Base-by-base conservation (phyloP, 1,284 basidiomycete genomes). In the Termitomyces sp. region DNA sequence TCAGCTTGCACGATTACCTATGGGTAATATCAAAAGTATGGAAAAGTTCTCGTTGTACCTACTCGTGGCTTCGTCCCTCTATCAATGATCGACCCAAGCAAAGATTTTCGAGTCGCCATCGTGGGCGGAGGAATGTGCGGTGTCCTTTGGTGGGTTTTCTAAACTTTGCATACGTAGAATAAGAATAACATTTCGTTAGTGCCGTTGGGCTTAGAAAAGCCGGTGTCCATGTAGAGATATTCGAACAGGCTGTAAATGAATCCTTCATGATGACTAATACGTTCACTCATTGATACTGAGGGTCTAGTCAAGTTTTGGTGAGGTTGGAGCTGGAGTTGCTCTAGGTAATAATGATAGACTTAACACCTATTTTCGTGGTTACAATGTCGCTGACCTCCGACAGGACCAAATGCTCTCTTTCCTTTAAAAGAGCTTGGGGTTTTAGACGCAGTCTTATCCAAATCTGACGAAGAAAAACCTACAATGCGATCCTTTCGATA, bases 81-180 rank as follows among this genome's bases (percentile, higher is more conserved):
- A 31, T 31, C 10, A 40, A 34, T 58, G 57, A 30, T 46, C 41
- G 5, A 15, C 10, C 9, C 39, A 52, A 31, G 38, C 36, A 77
- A 75, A 58, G 71, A 74, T 58, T 73, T 81, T 57, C 68, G 70
- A 40, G 72, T 82, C 26, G 78, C 79, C 0, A 73, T 83, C 38
- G 69, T 82, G 3, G 81, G 81, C 33, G 80, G 79, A n/a, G 80
- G 81, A 13, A 74, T 83, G 62, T 77, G 73, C 56, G 80, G 80
- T 7, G 61, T 81, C 21, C 70, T 73, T 3, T 76, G 73, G 69
- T 70, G 57, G 43, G 58, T n/a, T 43, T 21, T 39, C 9, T 2
- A 10, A 28, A n/a, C 31, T 6, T 26, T 26, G 9, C 17, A n/a
- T n/a, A 19, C 39, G 2, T 34, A 13, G 21, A 26, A 36, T 7